These are phyloP conservation scores for Rhynchosporium secalis DNA, from an alignment of 2,329 filamentous ascomycete genomes.

Conservation along the genomic window DNA sequence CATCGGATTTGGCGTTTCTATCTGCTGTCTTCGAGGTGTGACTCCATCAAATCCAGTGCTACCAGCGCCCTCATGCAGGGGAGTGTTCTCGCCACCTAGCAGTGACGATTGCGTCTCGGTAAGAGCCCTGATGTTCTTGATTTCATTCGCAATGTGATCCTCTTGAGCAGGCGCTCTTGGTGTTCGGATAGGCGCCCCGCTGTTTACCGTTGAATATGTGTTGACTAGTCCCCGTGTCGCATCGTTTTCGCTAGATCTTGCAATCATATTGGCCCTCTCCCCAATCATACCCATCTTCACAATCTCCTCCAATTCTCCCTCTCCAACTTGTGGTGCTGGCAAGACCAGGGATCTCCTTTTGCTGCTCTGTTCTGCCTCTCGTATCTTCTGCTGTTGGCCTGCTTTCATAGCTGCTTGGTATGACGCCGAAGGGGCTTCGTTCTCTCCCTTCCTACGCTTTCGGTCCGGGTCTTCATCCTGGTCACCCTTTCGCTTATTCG, in stretches of 20 bases:
- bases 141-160: conserved; percentile 94
- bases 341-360: conserved; percentile 82
- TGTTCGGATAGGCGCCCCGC: conserved; percentile 84
- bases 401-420: conserved; percentile 89
- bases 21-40: conserved; percentile 74
- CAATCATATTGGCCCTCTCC: conserved; percentile 76
- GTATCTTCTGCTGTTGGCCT: conserved; percentile 89
- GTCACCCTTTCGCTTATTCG: conserved; percentile 91
- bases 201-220: conserved; percentile 80
- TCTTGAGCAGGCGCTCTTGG: conserved; percentile 89
- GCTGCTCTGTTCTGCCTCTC: conserved; percentile 95
- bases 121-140: conserved; percentile 86
- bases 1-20: conserved; percentile 93
- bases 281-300: conserved; percentile 98
- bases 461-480: conserved; percentile 76
- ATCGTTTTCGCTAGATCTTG: conserved; percentile 77
- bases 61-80: conserved; percentile 74
- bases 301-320: conserved; percentile 92
- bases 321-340: conserved; percentile 87
- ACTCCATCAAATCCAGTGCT: conserved; percentile 89
- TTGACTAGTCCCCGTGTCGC: conserved; percentile 83
- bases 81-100: conserved; percentile 90
- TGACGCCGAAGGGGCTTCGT: conserved; percentile 73
- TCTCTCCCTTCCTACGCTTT: conserved; percentile 87
- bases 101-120: conserved; percentile 93